phyloP scores from a whole-genome alignment of 1,284 basidiomycete species.

The Pisolithus thermaeus region DNA sequence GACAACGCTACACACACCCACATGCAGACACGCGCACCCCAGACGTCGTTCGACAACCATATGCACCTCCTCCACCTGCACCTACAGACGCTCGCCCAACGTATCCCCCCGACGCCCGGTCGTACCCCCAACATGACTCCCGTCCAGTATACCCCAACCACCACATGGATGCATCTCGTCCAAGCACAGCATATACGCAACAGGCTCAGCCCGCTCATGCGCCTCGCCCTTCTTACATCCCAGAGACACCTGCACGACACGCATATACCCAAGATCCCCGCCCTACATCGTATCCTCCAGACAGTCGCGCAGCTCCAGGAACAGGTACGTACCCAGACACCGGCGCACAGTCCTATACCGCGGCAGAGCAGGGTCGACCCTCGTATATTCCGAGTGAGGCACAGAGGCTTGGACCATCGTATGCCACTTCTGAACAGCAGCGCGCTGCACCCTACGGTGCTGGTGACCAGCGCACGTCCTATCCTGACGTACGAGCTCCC shows the following conservation, averaged over 20 bases:
- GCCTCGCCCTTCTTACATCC: constrained; percentile 12
- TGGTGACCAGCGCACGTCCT: constrained; percentile 12
- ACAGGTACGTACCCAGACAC: neutral
- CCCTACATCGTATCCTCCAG: neutral
- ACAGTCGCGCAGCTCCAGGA: constrained; percentile 16
- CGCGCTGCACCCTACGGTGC: neutral
- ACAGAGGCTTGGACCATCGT: neutral
- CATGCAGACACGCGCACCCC: constrained; percentile 6
- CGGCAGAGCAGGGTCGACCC: constrained; percentile 9
- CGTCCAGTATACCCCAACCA: constrained; percentile 16
- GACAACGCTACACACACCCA: constrained; percentile 15
- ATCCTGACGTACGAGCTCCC: constrained; percentile 21
- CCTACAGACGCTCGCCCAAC: constrained; percentile 3
- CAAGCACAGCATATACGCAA: constrained; percentile 16
- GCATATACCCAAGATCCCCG: constrained; percentile 8
- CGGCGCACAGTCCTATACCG: constrained; percentile 10
- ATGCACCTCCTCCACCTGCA: constrained; percentile 13
- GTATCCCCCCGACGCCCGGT: constrained; percentile 12
- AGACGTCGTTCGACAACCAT: constrained; percentile 18
- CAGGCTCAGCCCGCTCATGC: constrained; percentile 17
- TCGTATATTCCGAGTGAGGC: constrained; percentile 17
- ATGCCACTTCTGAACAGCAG: constrained; percentile 8
- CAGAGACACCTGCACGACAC: constrained; percentile 15
- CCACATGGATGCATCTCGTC: constrained; percentile 18
- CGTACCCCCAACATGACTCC: constrained; percentile 16